These are phyloP conservation scores for Cantharellus cinnabarinus DNA, from an alignment of 768 basidiomycete genomes.

Conservation along the genomic window DNA sequence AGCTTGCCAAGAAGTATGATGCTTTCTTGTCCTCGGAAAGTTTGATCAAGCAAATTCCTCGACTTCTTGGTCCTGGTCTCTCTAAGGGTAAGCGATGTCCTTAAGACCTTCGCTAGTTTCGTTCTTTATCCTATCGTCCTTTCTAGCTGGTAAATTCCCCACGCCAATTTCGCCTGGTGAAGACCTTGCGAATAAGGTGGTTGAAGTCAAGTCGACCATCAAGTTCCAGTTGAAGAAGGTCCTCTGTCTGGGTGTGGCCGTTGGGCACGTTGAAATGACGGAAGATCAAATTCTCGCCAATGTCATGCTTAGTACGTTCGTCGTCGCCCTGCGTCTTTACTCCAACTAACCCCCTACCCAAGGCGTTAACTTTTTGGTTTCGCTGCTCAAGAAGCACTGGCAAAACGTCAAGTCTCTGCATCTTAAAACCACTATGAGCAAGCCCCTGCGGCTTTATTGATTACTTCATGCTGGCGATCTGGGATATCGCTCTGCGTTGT, in stretches of 20 bases:
- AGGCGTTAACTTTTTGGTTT: conserved; percentile 99
- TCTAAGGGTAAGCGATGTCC: conserved; percentile 53
- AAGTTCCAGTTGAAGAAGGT: conserved; percentile 99
- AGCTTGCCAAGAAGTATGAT: conserved; percentile 98
- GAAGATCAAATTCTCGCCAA: conserved; percentile 94
- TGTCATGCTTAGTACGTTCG: conserved; percentile 77
- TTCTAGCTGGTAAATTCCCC: conserved; percentile 92
- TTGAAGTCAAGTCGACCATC: conserved; percentile 94
- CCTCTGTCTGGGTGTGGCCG: conserved; percentile 94
- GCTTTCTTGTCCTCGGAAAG: conserved; percentile 95
- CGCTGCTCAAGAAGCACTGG: conserved; percentile 98
- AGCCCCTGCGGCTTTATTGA: conserved; percentile 87
- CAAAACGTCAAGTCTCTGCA: conserved; percentile 98
- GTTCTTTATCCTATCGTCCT: not conserved
- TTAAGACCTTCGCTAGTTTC: not conserved
- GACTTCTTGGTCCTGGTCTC: conserved; percentile 97
- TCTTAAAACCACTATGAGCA: conserved; percentile 99
- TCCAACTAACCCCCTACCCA: not conserved
- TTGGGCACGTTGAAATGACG: conserved; percentile 92
- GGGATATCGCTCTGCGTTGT: conserved; percentile 7
- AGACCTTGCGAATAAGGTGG: conserved; percentile 76
- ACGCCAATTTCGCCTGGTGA: conserved; percentile 87
- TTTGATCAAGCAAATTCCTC: conserved; percentile 98
- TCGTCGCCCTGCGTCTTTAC: not conserved
- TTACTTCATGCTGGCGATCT: conserved; percentile 5